phyloP scores from a whole-genome alignment of 441 rosid genomes.

The Arabidopsis hybrid region DNA sequence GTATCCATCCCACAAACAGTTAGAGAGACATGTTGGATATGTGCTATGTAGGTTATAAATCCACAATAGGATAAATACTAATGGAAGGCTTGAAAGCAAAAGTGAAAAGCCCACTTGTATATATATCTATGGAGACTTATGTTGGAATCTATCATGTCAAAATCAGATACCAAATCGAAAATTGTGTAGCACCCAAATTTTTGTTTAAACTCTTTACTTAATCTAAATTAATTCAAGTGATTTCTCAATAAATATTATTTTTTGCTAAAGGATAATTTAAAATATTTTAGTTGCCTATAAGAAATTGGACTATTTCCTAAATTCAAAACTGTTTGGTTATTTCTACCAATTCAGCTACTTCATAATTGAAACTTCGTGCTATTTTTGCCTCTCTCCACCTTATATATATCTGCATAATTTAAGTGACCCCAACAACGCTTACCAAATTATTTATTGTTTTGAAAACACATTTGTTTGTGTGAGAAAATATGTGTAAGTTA shows the following conservation, averaged over 20 bases:
- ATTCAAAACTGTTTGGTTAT: not conserved
- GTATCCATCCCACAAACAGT: constrained; percentile 41
- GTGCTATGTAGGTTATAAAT: constrained; percentile 35
- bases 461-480: too few species aligned
- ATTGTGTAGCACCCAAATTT: constrained; percentile 17
- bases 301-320: not conserved
- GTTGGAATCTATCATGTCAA: constrained; percentile 35
- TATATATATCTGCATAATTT: not conserved
- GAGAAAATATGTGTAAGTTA: too few species aligned
- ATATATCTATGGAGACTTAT: constrained; percentile 26
- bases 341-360: constrained; percentile 1
- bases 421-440: not conserved
- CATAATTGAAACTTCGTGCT: not conserved
- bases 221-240: constrained; percentile 6
- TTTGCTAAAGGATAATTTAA: not conserved
- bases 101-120: constrained; percentile 38
- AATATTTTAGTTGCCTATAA: not conserved
- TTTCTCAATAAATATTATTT: constrained; percentile 13
- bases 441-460: too few species aligned
- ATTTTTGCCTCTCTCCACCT: not conserved
- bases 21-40: constrained; percentile 27
- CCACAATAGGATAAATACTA: constrained; percentile 37
- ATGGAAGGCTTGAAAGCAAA: constrained; percentile 41
- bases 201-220: constrained; percentile 1
- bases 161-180: constrained; percentile 34